Conservation (phyloP, 2,329 filamentous ascomycete genomes). For the Hypocrella siamensis region DNA sequence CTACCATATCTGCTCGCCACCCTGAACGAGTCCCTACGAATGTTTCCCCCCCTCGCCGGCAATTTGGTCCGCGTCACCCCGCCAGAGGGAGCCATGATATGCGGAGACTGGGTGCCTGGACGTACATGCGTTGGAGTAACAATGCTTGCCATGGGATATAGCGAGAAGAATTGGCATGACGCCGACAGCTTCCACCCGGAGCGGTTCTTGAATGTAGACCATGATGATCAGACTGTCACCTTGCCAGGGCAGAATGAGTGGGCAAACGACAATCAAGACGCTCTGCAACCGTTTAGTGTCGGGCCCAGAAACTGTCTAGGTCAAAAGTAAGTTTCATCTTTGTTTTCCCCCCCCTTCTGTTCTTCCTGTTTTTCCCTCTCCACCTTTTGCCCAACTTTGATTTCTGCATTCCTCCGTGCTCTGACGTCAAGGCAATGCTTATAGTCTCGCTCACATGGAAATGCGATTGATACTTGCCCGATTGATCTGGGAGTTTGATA, state of each 20-base stretch:
- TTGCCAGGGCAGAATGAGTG: conserved; percentile 9
- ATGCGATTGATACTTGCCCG: conserved; percentile 13
- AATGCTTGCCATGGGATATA: too few relatives aligned
- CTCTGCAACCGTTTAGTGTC: conserved; percentile 13
- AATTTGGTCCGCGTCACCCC: not conserved
- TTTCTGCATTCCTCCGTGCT: not conserved
- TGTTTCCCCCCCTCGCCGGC: conserved; percentile 13
- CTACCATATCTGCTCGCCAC: conserved; percentile 23
- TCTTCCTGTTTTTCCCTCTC: not conserved
- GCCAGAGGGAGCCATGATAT: conserved; percentile 14
- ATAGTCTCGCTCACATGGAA: conserved; percentile 15
- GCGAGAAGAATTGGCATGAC: not conserved
- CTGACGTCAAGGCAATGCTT: not conserved
- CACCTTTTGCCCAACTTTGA: too few relatives aligned
- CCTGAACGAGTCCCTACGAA: conserved; percentile 24
- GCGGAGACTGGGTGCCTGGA: conserved; percentile 15
- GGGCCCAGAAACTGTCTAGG: conserved; percentile 17
- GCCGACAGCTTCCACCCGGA: conserved; percentile 16
- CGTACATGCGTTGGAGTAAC: too few relatives aligned
- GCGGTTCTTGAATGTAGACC: conserved; percentile 20
- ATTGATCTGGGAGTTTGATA: not conserved
- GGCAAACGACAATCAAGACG: conserved; percentile 9
- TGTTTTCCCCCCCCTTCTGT: not conserved
- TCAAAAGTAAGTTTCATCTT: not conserved
- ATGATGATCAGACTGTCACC: too few relatives aligned